Evolutionary conservation across 768 basidiomycete species (phyloP).

Genomic region (Hypholoma fasciculare): DNA sequence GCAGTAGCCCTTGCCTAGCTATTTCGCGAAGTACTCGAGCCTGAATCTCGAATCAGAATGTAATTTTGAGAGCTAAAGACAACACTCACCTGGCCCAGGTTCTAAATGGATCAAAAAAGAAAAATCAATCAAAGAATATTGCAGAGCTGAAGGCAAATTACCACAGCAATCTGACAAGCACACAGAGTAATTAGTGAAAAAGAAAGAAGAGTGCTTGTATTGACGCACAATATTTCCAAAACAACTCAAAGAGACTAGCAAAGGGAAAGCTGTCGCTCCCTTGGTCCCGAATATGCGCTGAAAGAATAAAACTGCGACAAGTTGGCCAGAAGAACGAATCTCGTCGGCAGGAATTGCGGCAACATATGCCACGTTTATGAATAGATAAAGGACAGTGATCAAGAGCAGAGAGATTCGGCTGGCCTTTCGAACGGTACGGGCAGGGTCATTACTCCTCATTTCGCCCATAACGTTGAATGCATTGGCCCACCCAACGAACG

Average conservation of each 20-base stretch:
- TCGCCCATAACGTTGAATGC: slow-evolving; percentile 49
- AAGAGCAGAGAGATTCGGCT: slow-evolving; percentile 40
- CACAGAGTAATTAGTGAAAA: not conserved
- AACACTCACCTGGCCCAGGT: slow-evolving; percentile 25
- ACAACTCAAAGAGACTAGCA: slow-evolving; percentile 32
- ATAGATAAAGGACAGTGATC: slow-evolving; percentile 43
- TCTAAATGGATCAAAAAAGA: slow-evolving; percentile 8
- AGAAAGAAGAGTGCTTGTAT: not conserved
- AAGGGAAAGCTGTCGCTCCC: slow-evolving; percentile 28
- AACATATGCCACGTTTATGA: slow-evolving; percentile 42
- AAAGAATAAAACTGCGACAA: slow-evolving; percentile 36
- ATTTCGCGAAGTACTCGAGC: slow-evolving; percentile 50
- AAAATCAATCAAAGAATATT: not conserved
- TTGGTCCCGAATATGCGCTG: slow-evolving; percentile 28
- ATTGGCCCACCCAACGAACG: slow-evolving; percentile 32
- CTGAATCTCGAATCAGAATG: slow-evolving; percentile 15
- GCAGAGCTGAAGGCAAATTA: slow-evolving; percentile 10
- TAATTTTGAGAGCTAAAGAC: not conserved
- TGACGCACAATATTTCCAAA: slow-evolving; percentile 36
- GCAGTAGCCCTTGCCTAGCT: slow-evolving; percentile 52
- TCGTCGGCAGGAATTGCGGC: slow-evolving; percentile 35
- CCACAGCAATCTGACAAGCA: slow-evolving; percentile 27
- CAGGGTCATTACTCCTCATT: slow-evolving; percentile 37
- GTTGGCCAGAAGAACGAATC: slow-evolving; percentile 31
- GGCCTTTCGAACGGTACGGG: slow-evolving; percentile 44